Evolutionary conservation across 2,329 filamentous ascomycete species (phyloP).

Genomic region (Conoideocrella luteorostrata): DNA sequence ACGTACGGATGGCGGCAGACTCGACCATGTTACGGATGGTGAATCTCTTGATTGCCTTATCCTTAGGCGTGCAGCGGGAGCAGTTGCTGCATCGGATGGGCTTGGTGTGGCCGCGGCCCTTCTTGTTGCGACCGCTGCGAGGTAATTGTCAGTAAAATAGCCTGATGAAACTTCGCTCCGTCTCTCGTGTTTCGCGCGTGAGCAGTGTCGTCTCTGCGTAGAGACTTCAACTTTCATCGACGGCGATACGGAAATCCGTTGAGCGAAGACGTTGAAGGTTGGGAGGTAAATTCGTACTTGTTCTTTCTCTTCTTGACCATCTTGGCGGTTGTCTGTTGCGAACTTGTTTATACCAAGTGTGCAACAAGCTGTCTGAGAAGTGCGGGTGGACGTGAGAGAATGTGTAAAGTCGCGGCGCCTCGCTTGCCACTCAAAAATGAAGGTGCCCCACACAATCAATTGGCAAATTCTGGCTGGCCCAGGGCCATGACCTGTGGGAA

Average conservation of each 20-base stretch:
- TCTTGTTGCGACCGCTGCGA: slow-evolving; percentile 94
- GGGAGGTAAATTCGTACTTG: slow-evolving; percentile 42
- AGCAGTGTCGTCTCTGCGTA: slow-evolving; percentile 11
- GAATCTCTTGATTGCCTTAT: slow-evolving; percentile 99
- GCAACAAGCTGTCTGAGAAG: slow-evolving; percentile 13
- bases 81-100: slow-evolving; percentile 78
- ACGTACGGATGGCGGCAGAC: slow-evolving; percentile 98
- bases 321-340: slow-evolving; percentile 50
- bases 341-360: slow-evolving; percentile 26
- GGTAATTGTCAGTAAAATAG: slow-evolving; percentile 15
- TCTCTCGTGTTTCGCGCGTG: background rate
- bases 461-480: slow-evolving; percentile 9
- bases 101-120: slow-evolving; percentile 99
- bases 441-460: slow-evolving; percentile 10
- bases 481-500: slow-evolving; percentile 16
- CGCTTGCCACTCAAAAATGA: slow-evolving; percentile 10
- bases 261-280: background rate
- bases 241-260: slow-evolving; percentile 1
- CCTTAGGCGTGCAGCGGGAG: slow-evolving; percentile 90
- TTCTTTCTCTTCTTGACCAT: slow-evolving; percentile 70
- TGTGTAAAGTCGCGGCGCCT: slow-evolving; percentile 10
- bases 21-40: slow-evolving; percentile 99
- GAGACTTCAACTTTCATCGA: slow-evolving; percentile 3
- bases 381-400: slow-evolving; percentile 18
- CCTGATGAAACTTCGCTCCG: slow-evolving; percentile 7